Evolutionary conservation across 441 rosid genomes (phyloP).

Genomic region (Adansonia rubrostipa): DNA sequence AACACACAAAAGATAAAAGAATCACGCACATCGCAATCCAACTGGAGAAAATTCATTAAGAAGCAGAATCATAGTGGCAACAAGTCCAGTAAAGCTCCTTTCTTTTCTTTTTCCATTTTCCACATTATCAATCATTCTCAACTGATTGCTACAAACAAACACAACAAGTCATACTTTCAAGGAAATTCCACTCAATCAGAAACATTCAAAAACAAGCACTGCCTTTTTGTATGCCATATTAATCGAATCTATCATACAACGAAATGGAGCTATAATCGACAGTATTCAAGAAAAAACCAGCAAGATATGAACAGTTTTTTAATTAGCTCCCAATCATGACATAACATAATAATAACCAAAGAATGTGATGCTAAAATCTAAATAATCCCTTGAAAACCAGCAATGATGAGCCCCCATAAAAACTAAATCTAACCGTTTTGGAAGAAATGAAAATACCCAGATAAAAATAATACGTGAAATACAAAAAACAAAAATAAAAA

Average conservation of each 20-base stretch:
- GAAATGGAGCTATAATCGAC: not conserved
- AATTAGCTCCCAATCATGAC: not conserved
- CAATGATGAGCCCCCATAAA: not conserved
- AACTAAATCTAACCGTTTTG: slow-evolving; percentile 13
- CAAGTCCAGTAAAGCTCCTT: not conserved
- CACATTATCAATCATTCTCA: not conserved
- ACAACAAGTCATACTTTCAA: not conserved
- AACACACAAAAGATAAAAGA: not conserved
- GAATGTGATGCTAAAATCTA: slow-evolving; percentile 10
- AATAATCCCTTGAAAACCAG: not conserved
- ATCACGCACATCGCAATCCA: slow-evolving; percentile 1
- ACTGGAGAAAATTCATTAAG: not conserved
- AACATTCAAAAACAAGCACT: not conserved
- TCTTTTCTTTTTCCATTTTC: slow-evolving; percentile 3
- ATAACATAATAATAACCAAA: not conserved
- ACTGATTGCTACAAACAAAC: not conserved
- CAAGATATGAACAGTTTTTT: not conserved
- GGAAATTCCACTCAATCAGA: not conserved
- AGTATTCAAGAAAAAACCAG: slow-evolving; percentile 4
- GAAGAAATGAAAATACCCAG: slow-evolving; percentile 12
- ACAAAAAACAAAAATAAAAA: not conserved
- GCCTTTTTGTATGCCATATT: not conserved
- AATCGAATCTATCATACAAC: slow-evolving; percentile 13
- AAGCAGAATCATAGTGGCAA: slow-evolving; percentile 10
- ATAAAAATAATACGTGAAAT: not conserved